Conservation (phyloP, 495 filamentous ascomycete genomes). For the Recurvomyces mirabilis region DNA sequence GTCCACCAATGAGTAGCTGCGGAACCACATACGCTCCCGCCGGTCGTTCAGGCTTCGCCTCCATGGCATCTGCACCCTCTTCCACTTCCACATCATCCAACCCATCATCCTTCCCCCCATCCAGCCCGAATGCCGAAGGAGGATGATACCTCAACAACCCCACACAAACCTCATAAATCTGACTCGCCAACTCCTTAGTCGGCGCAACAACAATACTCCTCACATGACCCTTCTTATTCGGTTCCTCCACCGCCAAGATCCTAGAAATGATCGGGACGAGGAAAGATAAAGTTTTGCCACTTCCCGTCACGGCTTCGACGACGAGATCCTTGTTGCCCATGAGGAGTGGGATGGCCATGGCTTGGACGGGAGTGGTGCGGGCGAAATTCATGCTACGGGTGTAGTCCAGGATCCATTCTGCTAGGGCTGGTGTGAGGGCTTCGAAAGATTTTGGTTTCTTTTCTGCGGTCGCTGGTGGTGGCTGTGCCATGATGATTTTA, state of each 20-base stretch:
- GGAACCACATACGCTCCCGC: constrained; percentile 54
- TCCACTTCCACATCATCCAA: constrained; percentile 34
- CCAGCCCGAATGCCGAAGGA: constrained; percentile 50
- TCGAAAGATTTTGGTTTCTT: constrained; percentile 56
- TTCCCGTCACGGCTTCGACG: constrained; percentile 92
- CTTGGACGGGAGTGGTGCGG: constrained; percentile 88
- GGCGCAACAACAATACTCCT: constrained; percentile 85
- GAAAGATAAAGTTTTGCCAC: constrained; percentile 87
- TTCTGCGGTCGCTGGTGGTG: not conserved
- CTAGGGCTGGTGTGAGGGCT: constrained; percentile 62
- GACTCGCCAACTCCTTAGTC: constrained; percentile 79
- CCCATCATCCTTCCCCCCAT: constrained; percentile 37
- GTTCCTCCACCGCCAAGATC: constrained; percentile 61
- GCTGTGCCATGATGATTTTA: too few species aligned
- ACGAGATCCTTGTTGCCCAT: constrained; percentile 93
- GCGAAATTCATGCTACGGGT: constrained; percentile 73
- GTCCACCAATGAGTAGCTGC: constrained; percentile 82
- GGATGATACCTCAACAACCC: constrained; percentile 72
- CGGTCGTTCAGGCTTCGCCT: not conserved
- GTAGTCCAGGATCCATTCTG: constrained; percentile 82
- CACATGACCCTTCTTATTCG: constrained; percentile 77
- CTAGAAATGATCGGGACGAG: constrained; percentile 81
- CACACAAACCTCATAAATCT: constrained; percentile 75
- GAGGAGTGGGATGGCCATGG: constrained; percentile 84
- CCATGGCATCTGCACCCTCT: constrained; percentile 36